phyloP scores from a whole-genome alignment of 805 yeast genomes.

The Blastobotrys parvus region DNA sequence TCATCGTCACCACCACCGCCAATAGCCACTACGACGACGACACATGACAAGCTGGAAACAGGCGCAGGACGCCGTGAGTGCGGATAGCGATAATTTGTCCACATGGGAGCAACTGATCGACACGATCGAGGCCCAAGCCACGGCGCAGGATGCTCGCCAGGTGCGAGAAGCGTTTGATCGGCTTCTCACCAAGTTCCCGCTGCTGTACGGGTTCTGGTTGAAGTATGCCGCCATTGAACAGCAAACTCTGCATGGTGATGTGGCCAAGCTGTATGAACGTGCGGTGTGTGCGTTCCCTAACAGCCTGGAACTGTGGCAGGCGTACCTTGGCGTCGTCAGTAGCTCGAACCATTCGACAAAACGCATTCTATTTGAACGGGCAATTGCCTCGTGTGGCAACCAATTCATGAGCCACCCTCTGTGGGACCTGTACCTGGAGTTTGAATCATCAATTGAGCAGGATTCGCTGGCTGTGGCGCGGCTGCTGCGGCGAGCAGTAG shows the following conservation, averaged over 20 bases:
- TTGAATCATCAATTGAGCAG: conserved; percentile 39
- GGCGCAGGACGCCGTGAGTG: conserved; percentile 11
- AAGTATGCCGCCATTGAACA: conserved; percentile 27
- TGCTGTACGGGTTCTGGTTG: conserved; percentile 37
- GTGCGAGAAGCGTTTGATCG: conserved; percentile 16
- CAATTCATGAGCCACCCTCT: conserved; percentile 70
- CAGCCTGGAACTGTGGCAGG: conserved; percentile 27
- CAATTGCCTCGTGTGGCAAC: conserved; percentile 46
- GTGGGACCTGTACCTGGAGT: conserved; percentile 73
- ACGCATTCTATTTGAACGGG: conserved; percentile 35
- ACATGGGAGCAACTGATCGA: conserved; percentile 12
- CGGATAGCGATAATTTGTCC: conserved; percentile 13
- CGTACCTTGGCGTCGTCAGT: conserved; percentile 18
- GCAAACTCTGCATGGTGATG: conserved; percentile 15
- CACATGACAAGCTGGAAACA: background rate
- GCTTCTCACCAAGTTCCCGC: conserved; percentile 29
- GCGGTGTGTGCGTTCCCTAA: conserved; percentile 29
- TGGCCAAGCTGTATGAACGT: conserved; percentile 25
- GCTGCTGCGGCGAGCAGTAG: conserved; percentile 29
- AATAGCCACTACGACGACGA: too few relatives aligned
- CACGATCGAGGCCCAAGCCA: conserved; percentile 3
- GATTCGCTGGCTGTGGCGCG: conserved; percentile 31
- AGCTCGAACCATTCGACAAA: conserved; percentile 9
- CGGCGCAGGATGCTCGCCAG: background rate
- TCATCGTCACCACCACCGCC: too few relatives aligned